phyloP scores from a whole-genome alignment of 164 flowering plant species.

The Echeveria elegans region DNA sequence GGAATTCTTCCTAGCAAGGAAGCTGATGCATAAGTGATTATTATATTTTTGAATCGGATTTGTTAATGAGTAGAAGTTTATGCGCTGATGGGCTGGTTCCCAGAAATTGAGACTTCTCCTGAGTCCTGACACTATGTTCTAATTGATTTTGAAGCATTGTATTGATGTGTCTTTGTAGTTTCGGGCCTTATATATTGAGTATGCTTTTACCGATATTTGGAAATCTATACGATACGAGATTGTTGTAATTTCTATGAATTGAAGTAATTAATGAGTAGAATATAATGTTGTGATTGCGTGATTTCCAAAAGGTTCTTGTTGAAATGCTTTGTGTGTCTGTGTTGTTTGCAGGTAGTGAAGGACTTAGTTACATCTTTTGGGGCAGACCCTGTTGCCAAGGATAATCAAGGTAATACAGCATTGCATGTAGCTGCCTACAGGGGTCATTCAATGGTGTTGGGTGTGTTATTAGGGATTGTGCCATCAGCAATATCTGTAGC shows the following conservation, averaged over 20 bases:
- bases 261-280: background rate
- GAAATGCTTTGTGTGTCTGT: background rate
- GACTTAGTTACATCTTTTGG: slow-evolving; percentile 47
- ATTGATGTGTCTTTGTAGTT: background rate
- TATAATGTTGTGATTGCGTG: background rate
- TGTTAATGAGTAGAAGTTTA: no score
- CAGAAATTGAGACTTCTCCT: no score
- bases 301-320: background rate
- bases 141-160: background rate
- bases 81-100: no score
- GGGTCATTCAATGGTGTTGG: slow-evolving; percentile 54
- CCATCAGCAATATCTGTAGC: slow-evolving; percentile 31
- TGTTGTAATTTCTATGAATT: no score
- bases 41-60: no score
- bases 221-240: no score
- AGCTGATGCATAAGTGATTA: no score
- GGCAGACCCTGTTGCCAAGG: slow-evolving; percentile 30
- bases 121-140: background rate
- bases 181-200: no score
- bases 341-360: slow-evolving; percentile 70
- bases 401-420: slow-evolving; percentile 74
- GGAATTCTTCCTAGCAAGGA: no score
- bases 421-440: slow-evolving; percentile 73
- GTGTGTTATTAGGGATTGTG: slow-evolving; percentile 36
- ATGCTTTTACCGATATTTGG: no score